phyloP scores from a whole-genome alignment of 2,329 filamentous ascomycete genomes.

The Phialophora verrucosa region DNA sequence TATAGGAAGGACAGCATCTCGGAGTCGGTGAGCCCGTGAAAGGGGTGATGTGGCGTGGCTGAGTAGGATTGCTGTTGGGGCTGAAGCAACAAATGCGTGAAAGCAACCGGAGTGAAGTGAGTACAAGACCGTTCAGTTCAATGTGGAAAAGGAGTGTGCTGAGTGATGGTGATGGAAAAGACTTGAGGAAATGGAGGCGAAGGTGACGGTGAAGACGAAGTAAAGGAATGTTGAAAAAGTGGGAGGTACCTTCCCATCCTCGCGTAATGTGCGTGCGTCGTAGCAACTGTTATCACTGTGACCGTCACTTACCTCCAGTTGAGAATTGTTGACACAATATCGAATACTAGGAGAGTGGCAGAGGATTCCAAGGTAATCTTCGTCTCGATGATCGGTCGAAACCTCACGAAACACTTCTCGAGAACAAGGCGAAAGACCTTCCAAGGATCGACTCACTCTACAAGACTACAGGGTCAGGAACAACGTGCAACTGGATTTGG shows the following conservation, averaged over 20 bases:
- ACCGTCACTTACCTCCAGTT: not conserved
- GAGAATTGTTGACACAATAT: too few species aligned
- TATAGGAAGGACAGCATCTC: not conserved
- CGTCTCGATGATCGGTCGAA: too few species aligned
- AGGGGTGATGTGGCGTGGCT: not conserved
- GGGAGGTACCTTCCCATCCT: conserved; percentile 6
- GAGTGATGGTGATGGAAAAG: not conserved
- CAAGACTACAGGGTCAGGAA: too few species aligned
- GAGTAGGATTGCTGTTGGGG: not conserved
- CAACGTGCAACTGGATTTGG: too few species aligned
- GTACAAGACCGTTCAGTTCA: not conserved
- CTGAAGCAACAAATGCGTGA: not conserved
- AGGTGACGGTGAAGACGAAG: conserved; percentile 3
- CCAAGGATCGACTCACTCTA: too few species aligned
- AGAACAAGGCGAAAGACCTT: too few species aligned
- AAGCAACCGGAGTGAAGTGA: not conserved
- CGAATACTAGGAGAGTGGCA: too few species aligned
- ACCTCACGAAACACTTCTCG: too few species aligned
- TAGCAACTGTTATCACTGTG: not conserved
- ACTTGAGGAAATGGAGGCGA: not conserved
- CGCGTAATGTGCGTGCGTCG: not conserved
- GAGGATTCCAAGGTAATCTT: too few species aligned
- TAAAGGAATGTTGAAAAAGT: not conserved
- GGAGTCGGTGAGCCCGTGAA: not conserved
- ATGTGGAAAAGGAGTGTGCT: not conserved